phyloP scores from a whole-genome alignment of 345 rosid genomes.

The Litchi chinensis region DNA sequence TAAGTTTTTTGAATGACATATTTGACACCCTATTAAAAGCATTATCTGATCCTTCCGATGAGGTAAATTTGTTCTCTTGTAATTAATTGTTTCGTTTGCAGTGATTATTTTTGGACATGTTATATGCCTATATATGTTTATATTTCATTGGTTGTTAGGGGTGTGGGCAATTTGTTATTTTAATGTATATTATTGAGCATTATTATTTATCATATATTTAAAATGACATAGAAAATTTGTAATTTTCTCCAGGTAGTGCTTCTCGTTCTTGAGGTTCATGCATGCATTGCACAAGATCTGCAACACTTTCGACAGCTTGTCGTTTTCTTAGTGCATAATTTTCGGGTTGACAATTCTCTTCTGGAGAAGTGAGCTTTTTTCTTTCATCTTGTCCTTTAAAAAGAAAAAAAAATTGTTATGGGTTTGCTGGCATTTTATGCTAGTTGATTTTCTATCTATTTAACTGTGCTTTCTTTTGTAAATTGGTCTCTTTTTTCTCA shows the following conservation, averaged over 20 bases:
- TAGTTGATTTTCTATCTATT: slow-evolving; percentile 6
- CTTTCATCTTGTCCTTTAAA: not conserved
- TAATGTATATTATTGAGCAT: not conserved
- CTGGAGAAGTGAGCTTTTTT: slow-evolving; percentile 76
- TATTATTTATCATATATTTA: not conserved
- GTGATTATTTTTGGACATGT: not conserved
- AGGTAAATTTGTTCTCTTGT: slow-evolving; percentile 48
- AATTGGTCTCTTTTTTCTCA: slow-evolving; percentile 28
- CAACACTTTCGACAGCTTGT: slow-evolving; percentile 93
- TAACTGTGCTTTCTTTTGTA: slow-evolving; percentile 20
- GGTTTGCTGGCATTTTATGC: slow-evolving; percentile 18
- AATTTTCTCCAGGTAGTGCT: slow-evolving; percentile 79
- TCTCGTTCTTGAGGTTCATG: slow-evolving; percentile 95
- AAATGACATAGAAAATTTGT: not conserved
- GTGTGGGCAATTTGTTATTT: not conserved
- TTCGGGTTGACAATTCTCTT: slow-evolving; percentile 81
- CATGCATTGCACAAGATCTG: slow-evolving; percentile 92
- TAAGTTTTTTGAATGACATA: slow-evolving; percentile 75
- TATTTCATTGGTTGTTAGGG: not conserved
- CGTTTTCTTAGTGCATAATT: slow-evolving; percentile 87
- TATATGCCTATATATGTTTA: not conserved
- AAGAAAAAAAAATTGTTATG: no score
- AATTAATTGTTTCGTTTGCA: not conserved
- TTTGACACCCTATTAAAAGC: slow-evolving; percentile 88
- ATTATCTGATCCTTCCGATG: slow-evolving; percentile 85